Base-by-base conservation (phyloP, 148 eudicot species). In the Diospyros kaki region DNA sequence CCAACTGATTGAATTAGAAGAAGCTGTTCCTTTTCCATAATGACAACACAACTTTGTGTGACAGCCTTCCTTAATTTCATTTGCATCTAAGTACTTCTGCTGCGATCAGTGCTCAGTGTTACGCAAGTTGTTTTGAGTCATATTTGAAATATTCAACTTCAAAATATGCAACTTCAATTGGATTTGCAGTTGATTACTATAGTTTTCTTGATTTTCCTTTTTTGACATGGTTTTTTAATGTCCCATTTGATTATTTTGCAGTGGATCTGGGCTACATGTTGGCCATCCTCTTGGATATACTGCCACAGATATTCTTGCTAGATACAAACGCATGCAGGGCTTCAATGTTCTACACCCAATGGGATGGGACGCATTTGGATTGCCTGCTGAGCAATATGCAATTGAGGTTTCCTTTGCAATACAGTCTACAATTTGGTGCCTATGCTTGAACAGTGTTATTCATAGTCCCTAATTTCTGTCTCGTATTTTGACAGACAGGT, bases 351-450 rank as follows among this genome's bases (percentile, higher is more conserved):
- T 95, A 77, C 99, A 95, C 58, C 99, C 99, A 5, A 95, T 93
- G 98, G 99, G 99, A 77, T 95, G 99, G 99, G 99, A 95, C 86
- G 99, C 99, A 50, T 95, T 95, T 82, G 99, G 99, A 53, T 84
- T 95, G 85, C 99, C 99, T 48, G 99, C 98, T 4, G 99, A 95
- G 82, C 99, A 95, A 82, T 95, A 95, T 79, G 99, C 99, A 58
- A 95, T 95, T 78, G 89, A 95, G 88, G 99, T 93, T 78, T 76
- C 78, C 62, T 72, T 64, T 71, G 54, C 67, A 42, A 58, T 66
- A 67, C 28, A 28, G 28, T 45, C 42, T 68, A 44, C 18, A 65
- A 28, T 45, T 75, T 68, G 38, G 15, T 76, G 14, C 71, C 63
- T 15, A 59, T 65, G 59, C 44, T 54, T 67, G 17, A n/a, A 4